phyloP scores from a whole-genome alignment of 2,329 filamentous ascomycete species.

The Trichoderma polysporum region DNA sequence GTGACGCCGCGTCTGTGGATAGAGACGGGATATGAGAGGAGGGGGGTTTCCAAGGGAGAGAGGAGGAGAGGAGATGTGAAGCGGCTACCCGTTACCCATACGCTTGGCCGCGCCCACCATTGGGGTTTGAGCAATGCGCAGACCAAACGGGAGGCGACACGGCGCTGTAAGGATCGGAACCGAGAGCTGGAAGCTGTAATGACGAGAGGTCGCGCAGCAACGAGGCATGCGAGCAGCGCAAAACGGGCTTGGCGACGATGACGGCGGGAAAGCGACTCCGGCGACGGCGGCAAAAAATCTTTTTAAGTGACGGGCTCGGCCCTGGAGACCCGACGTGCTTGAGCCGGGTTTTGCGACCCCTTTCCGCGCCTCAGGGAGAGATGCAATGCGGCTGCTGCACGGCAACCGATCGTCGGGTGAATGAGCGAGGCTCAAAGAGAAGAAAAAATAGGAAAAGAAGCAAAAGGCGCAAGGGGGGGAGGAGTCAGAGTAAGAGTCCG shows the following conservation, averaged over 20 bases:
- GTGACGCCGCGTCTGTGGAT: constrained; percentile 20
- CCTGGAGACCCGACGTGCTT: not conserved
- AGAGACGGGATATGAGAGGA: not conserved
- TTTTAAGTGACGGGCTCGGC: not conserved
- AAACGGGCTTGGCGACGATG: constrained; percentile 23
- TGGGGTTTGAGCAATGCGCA: constrained; percentile 18
- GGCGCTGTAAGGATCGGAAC: constrained; percentile 19
- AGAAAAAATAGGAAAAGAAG: not conserved
- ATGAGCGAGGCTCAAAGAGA: not conserved
- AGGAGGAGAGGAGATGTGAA: constrained; percentile 20
- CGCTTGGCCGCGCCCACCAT: constrained; percentile 24
- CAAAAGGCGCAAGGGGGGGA: constrained; percentile 21
- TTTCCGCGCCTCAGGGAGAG: not conserved
- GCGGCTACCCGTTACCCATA: constrained; percentile 30
- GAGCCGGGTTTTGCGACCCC: not conserved
- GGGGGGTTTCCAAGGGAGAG: not conserved
- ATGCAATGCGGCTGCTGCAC: constrained; percentile 10
- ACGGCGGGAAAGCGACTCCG: constrained; percentile 17
- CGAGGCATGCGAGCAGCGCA: constrained; percentile 35
- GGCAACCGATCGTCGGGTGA: not conserved
- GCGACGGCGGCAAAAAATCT: constrained; percentile 2
- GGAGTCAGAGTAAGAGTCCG: not conserved
- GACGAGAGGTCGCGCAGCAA: constrained; percentile 34
- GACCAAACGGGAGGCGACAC: constrained; percentile 13
- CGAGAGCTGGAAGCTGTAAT: not conserved